Evolutionary conservation across 805 yeast genomes (phyloP), one percentile per base, ranked within the genome.

Genomic region (Komagataella phaffii): DNA sequence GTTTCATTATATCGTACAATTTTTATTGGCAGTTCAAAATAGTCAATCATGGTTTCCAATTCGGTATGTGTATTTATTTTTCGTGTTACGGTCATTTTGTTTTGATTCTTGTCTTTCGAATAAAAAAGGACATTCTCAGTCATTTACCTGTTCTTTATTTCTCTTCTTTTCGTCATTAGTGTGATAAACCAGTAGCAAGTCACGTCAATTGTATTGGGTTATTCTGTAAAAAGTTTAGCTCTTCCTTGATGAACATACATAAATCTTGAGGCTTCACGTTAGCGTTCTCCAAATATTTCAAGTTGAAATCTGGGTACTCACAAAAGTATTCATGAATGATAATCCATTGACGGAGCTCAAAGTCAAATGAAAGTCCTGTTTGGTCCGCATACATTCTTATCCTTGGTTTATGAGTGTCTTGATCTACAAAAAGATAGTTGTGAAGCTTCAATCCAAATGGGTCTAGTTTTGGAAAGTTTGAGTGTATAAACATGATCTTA

Each of bases 271-370:
- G 61, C 53, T 66, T 51, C 50, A 60, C 61, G 18, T 60, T 60
- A 3, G 55, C 57, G 19, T 53, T 19, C 17, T 52, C 53, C 24
- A 63, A 49, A 50, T 65, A 66, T 24, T 56, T 56, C 8, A 66
- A 52, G 2, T 59, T 51, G 17, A 65, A 50, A 7, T 49, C 47
- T n/a, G 50, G 52, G 14, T 45, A 44, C 1, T 61, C 58, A 52
- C 71, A 67, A 43, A 64, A 67, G 45, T 64, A 57, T 44, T 65
- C 61, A 47, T 72, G 64, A 75, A 80, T 78, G 49, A 74, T 68
- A 47, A 65, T 57, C 85, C 85, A 81, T 57, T 80, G 83, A 18
- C 71, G 69, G 48, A 73, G 62, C 59, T 82, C 87, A 59, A 80
- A 80, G 62, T 82, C 86, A 56, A 73, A 77, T 14, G 57, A 58